phyloP scores from a whole-genome alignment of 352 stramenopile species.

The Phytophthora colocasiae region DNA sequence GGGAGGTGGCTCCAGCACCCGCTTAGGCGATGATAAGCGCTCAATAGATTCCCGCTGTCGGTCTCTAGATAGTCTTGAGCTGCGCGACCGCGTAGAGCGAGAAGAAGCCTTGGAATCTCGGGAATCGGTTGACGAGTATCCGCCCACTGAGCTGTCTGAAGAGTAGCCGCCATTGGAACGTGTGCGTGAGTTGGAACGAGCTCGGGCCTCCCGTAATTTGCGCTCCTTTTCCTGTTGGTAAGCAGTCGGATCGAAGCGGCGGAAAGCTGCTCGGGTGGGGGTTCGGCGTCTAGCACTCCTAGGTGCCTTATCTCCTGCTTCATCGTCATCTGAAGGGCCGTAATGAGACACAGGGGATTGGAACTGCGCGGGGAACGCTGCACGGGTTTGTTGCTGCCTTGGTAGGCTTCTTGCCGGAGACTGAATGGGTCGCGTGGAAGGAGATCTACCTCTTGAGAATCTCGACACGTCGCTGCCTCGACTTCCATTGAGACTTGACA shows the following conservation, averaged over 20 bases:
- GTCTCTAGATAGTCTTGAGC: constrained; percentile 46
- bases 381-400: constrained; percentile 18
- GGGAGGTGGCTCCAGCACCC: constrained; percentile 23
- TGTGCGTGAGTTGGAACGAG: constrained; percentile 40
- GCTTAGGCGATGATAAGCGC: constrained; percentile 67
- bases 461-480: constrained; percentile 19
- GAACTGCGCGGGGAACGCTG: constrained; percentile 30
- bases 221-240: constrained; percentile 82
- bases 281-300: constrained; percentile 17
- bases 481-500: constrained; percentile 6
- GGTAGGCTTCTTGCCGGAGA: neutral
- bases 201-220: constrained; percentile 52
- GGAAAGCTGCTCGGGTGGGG: constrained; percentile 43
- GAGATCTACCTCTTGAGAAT: constrained; percentile 15
- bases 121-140: constrained; percentile 73
- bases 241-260: constrained; percentile 81
- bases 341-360: constrained; percentile 33
- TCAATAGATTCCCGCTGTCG: constrained; percentile 64
- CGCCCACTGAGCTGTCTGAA: constrained; percentile 67
- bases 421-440: constrained; percentile 13
- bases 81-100: constrained; percentile 49
- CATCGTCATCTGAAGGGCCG: constrained; percentile 44
- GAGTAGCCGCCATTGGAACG: constrained; percentile 54
- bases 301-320: constrained; percentile 10
- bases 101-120: constrained; percentile 58